Evolutionary conservation across 768 basidiomycete species (phyloP).

Genomic region (Pleurotus citrinopileatus): DNA sequence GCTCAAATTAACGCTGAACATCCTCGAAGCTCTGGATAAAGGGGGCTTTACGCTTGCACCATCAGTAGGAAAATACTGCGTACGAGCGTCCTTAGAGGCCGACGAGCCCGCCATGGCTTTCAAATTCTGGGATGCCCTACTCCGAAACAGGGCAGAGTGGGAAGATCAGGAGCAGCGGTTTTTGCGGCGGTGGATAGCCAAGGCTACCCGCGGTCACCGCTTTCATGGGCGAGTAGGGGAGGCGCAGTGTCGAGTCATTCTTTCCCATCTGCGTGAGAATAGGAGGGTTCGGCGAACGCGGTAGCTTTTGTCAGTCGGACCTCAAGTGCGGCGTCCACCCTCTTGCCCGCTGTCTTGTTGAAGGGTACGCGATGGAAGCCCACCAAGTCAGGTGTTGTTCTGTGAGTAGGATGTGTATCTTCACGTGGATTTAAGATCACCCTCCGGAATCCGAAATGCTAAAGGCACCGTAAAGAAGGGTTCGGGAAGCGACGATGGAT

Average conservation of each 20-base stretch:
- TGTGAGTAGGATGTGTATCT: constrained; percentile 9
- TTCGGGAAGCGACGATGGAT: constrained; percentile 8
- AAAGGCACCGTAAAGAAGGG: constrained; percentile 8
- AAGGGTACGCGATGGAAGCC: constrained; percentile 10
- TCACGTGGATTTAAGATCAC: constrained; percentile 10
- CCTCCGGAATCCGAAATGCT: constrained; percentile 7
- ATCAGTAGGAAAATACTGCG: constrained; percentile 49
- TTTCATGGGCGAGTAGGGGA: constrained; percentile 14
- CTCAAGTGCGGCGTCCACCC: constrained; percentile 3
- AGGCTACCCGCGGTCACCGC: constrained; percentile 23
- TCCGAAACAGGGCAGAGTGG: constrained; percentile 46
- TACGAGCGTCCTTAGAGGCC: constrained; percentile 45
- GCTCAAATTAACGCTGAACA: constrained; percentile 37
- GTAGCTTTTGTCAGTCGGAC: constrained; percentile 7
- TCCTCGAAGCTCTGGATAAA: constrained; percentile 37
- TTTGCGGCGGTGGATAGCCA: constrained; percentile 40
- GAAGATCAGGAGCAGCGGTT: constrained; percentile 40
- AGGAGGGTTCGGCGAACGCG: constrained; percentile 11
- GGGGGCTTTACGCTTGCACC: constrained; percentile 36
- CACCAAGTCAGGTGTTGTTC: constrained; percentile 4
- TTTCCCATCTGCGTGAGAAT: constrained; percentile 25
- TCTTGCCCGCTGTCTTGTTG: background rate
- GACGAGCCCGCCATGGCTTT: constrained; percentile 52
- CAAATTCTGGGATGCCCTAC: constrained; percentile 54
- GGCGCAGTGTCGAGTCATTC: constrained; percentile 23